A percentile compares a stretch with the other conserved stretches of the same genome.
phyloP scores from a whole-genome alignment of 306 rosid genomes.

The Trichosanthes truncata region DNA sequence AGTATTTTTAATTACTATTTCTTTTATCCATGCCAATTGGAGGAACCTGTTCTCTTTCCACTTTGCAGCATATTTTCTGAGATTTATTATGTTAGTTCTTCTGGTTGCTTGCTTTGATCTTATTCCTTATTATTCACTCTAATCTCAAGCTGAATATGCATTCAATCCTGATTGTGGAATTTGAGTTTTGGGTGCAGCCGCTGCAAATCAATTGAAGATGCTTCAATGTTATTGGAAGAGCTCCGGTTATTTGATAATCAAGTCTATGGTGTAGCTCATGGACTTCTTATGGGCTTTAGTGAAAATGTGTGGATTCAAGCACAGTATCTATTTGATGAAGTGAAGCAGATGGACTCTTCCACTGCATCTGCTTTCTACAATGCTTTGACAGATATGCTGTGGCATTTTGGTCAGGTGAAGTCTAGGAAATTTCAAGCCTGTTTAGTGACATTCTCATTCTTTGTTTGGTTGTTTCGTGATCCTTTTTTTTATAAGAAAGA shows the following conservation, averaged over 20 bases:
- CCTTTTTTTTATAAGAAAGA: not conserved
- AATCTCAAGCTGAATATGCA: not conserved
- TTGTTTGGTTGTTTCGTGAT: not conserved
- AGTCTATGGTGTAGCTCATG: constrained; percentile 88
- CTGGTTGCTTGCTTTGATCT: not conserved
- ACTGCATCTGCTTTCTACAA: constrained; percentile 90
- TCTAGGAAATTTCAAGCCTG: not conserved
- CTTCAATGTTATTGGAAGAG: constrained; percentile 76
- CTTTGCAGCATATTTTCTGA: not conserved
- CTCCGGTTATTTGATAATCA: constrained; percentile 74
- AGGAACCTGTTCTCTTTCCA: not conserved
- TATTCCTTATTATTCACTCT: not conserved
- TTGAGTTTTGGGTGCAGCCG: constrained; percentile 45
- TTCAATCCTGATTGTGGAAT: constrained; percentile 11
- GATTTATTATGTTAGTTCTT: not conserved
- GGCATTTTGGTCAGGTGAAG: constrained; percentile 93
- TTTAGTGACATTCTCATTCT: not conserved
- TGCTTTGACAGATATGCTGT: constrained; percentile 92
- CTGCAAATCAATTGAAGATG: constrained; percentile 68
- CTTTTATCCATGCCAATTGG: not conserved
- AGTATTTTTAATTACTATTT: not conserved
- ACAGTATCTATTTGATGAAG: constrained; percentile 65
- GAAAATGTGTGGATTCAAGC: constrained; percentile 69
- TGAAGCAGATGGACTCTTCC: constrained; percentile 73
- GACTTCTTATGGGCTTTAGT: constrained; percentile 69